Conservation (phyloP, 306 rosid species). For the Begonia peltatifolia region DNA sequence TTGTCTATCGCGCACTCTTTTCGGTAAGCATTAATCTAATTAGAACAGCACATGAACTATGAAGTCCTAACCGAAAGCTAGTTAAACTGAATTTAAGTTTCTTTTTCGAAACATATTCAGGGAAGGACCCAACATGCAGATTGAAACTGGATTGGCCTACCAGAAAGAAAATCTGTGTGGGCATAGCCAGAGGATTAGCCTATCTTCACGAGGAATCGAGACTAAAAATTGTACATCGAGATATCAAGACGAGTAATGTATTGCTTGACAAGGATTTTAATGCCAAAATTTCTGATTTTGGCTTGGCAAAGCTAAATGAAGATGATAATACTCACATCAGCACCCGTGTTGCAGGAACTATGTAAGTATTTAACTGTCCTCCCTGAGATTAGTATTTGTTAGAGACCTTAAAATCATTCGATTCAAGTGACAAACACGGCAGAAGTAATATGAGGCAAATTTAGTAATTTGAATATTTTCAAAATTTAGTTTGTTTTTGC, state of each 20-base stretch:
- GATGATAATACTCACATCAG: constrained; percentile 81
- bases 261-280: constrained; percentile 73
- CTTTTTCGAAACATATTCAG: constrained; percentile 20
- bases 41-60: neutral
- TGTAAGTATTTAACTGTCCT: constrained; percentile 33
- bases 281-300: constrained; percentile 91
- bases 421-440: no score
- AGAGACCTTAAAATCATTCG: no score
- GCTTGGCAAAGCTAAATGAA: constrained; percentile 87
- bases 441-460: no score
- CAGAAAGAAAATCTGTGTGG: constrained; percentile 79
- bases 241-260: constrained; percentile 92
- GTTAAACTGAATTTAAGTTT: neutral
- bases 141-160: constrained; percentile 59
- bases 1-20: constrained; percentile 77
- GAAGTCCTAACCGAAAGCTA: neutral
- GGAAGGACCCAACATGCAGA: constrained; percentile 35
- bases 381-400: no score
- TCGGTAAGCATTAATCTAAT: constrained; percentile 32
- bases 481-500: constrained; percentile 8
- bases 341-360: constrained; percentile 91
- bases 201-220: constrained; percentile 85
- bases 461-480: no score
- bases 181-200: constrained; percentile 80
- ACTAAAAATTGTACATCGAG: constrained; percentile 77